A percentile compares a stretch with the other conserved stretches of the same genome.
Conservation (phyloP, 2,329 filamentous ascomycete genomes). For the Aspergillus viridinutans region DNA sequence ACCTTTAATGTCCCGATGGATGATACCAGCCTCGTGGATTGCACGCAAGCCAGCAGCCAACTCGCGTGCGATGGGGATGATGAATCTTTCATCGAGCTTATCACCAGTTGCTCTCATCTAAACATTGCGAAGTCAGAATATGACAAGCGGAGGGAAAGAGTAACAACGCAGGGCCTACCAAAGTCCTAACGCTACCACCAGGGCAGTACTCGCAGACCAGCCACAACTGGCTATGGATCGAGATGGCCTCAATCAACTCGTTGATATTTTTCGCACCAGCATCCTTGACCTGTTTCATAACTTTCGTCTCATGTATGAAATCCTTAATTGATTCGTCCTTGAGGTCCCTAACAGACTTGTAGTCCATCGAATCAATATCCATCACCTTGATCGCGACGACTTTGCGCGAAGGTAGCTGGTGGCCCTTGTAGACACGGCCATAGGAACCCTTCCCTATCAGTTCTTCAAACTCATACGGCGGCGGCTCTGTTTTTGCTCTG, state of each 20-base stretch:
- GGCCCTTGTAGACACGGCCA: conserved; percentile 49
- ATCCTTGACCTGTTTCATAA: conserved; percentile 60
- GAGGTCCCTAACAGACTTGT: conserved; percentile 43
- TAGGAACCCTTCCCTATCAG: conserved; percentile 50
- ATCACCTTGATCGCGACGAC: conserved; percentile 51
- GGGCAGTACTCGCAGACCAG: conserved; percentile 64
- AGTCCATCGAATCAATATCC: conserved; percentile 48
- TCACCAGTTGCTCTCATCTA: conserved; percentile 48
- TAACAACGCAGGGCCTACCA: conserved; percentile 45
- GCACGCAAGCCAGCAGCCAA: conserved; percentile 58
- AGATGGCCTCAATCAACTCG: conserved; percentile 59
- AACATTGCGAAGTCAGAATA: conserved; percentile 15
- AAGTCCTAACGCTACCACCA: conserved; percentile 60
- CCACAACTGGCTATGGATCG: conserved; percentile 62
- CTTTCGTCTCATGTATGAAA: conserved; percentile 60
- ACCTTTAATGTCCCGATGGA: conserved; percentile 64
- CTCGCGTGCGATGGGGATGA: conserved; percentile 61
- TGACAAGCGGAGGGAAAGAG: conserved; percentile 3
- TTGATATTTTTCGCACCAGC: conserved; percentile 61
- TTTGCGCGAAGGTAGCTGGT: conserved; percentile 35
- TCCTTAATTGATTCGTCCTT: conserved; percentile 49
- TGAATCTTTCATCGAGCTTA: conserved; percentile 56
- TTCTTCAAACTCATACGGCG: conserved; percentile 48
- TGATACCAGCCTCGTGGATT: conserved; percentile 61
- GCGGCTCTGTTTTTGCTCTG: conserved; percentile 40